Percentiles rank a stretch among this genome's conserved stretches.
Evolutionary conservation across 1,284 basidiomycete genomes (phyloP).

Genomic region (Cryptococcus hybrid): DNA sequence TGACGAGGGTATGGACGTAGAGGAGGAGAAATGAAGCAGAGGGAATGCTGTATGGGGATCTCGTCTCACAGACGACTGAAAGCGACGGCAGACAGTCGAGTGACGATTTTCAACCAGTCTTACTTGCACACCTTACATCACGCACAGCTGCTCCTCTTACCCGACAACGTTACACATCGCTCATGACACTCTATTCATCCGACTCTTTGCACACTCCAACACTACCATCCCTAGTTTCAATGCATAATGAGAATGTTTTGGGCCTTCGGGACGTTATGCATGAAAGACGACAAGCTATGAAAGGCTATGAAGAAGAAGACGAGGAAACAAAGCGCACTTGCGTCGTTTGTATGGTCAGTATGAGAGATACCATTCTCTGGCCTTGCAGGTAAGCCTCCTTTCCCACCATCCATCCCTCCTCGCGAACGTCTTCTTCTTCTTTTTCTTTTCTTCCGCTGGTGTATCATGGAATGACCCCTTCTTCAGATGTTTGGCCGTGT

Average conservation of each 20-base stretch:
- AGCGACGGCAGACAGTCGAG: slow-evolving; percentile 4
- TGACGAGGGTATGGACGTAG: background rate
- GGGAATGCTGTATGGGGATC: slow-evolving; percentile 26
- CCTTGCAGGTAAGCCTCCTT: slow-evolving; percentile 36
- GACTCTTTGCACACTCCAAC: slow-evolving; percentile 3
- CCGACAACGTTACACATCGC: slow-evolving; percentile 36
- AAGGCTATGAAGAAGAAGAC: slow-evolving; percentile 33
- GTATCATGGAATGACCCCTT: background rate
- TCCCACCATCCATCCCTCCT: no score
- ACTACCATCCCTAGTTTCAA: background rate
- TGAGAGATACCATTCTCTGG: slow-evolving; percentile 46
- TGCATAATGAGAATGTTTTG: background rate
- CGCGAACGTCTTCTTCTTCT: no score
- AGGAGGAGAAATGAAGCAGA: background rate
- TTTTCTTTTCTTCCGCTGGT: no score
- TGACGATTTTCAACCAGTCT: slow-evolving; percentile 38
- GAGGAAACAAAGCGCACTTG: slow-evolving; percentile 41
- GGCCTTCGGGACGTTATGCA: slow-evolving; percentile 18
- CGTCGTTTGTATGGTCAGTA: slow-evolving; percentile 46
- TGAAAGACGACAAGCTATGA: slow-evolving; percentile 16
- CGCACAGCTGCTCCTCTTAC: slow-evolving; percentile 37
- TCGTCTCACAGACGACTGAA: slow-evolving; percentile 10
- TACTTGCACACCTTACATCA: slow-evolving; percentile 47
- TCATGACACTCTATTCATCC: slow-evolving; percentile 17
- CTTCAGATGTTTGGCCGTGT: slow-evolving; percentile 39